phyloP scores from a whole-genome alignment of 495 filamentous ascomycete genomes.

The Penicillium roqueforti region DNA sequence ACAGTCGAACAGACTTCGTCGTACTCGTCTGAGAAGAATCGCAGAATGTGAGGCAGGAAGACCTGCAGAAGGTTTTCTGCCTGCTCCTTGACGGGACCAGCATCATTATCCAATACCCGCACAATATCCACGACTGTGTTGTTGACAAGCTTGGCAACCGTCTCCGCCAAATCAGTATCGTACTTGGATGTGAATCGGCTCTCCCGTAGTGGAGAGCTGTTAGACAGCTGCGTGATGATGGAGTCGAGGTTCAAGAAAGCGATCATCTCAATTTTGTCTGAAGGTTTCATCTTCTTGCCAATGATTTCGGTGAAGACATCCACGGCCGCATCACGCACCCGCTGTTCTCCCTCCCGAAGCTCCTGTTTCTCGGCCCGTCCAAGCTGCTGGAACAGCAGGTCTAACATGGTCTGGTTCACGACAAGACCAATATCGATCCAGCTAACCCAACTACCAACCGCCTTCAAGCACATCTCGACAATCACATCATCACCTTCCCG shows the following conservation, averaged over 20 bases:
- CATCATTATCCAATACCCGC: conserved; percentile 62
- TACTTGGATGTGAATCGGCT: conserved; percentile 76
- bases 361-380: conserved; percentile 54
- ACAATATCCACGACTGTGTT: conserved; percentile 81
- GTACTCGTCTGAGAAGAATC: conserved; percentile 95
- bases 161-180: conserved; percentile 91
- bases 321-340: conserved; percentile 79
- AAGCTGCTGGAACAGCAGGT: conserved; percentile 74
- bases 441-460: conserved; percentile 91
- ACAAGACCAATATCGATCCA: conserved; percentile 96
- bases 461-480: conserved; percentile 80
- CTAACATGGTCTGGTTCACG: conserved; percentile 81
- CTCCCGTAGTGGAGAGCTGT: conserved; percentile 71
- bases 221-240: conserved; percentile 76
- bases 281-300: conserved; percentile 92
- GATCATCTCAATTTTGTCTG: conserved; percentile 92
- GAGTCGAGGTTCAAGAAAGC: conserved; percentile 77
- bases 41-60: conserved; percentile 80
- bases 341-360: conserved; percentile 55
- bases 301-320: conserved; percentile 93
- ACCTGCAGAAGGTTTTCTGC: conserved; percentile 72
- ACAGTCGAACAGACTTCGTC: conserved; percentile 96
- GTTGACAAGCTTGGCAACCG: conserved; percentile 94
- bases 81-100: conserved; percentile 50
- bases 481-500: conserved; percentile 66